Conservation (phyloP, 2,329 filamentous ascomycete species). For the Colletotrichum sojae region DNA sequence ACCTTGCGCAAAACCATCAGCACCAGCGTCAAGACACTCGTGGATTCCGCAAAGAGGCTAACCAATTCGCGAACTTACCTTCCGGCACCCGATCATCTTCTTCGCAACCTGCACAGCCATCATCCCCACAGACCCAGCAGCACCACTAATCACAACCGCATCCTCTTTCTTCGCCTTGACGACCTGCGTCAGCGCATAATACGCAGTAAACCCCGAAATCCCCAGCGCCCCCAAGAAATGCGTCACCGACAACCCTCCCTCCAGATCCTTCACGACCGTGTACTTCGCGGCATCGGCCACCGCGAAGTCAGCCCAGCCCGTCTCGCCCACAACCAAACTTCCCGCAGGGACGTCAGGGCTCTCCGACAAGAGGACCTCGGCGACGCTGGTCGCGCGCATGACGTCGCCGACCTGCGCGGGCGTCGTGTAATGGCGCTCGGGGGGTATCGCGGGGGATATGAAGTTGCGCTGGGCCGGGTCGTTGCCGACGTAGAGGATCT, state of each 20-base stretch:
- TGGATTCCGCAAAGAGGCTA: too few species aligned
- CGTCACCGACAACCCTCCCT: background rate
- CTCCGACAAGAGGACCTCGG: background rate
- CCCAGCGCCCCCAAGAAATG: background rate
- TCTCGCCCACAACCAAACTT: background rate
- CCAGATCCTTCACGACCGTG: background rate
- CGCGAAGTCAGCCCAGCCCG: background rate
- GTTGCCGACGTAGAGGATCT: background rate
- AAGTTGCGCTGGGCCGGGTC: background rate
- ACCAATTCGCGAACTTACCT: background rate
- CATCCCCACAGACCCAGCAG: background rate
- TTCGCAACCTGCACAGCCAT: background rate
- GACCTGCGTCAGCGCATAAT: background rate
- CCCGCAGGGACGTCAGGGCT: background rate
- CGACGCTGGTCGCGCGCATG: background rate
- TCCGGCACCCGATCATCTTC: background rate
- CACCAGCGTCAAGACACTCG: too few species aligned
- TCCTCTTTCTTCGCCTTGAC: background rate
- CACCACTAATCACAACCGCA: background rate
- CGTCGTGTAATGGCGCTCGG: background rate
- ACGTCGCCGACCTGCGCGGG: background rate
- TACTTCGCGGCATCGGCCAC: background rate
- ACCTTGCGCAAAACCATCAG: background rate
- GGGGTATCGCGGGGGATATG: background rate
- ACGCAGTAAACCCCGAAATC: background rate